Base-by-base conservation (phyloP, 306 rosid species). In the Quercus agrifolia region DNA sequence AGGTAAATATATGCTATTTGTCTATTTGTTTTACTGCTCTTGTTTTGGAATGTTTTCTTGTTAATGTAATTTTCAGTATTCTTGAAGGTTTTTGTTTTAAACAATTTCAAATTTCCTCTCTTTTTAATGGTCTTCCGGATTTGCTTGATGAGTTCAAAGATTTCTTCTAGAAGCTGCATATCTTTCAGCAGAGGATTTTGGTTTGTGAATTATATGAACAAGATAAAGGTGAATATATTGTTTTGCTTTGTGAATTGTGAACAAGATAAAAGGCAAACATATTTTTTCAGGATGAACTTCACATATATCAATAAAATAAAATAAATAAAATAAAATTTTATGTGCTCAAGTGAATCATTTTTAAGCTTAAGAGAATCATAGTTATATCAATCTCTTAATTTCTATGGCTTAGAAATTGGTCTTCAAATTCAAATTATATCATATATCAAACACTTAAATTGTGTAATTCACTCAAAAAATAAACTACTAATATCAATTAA, bases 131-230 rank as follows among this genome's bases (percentile, higher is more conserved):
- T 51, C 97, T 93, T 74, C 86, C 81, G 15, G 99, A 93, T 81
- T 89, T 96, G 82, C 94, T 96, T 15, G 91, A 85, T 7, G 99
- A 96, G 84, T 96, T 96, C 84, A 89, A 57, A 92, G 94, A 87
- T 96, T 96, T 87, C 81, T 95, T 54, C 99, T 97, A n/a, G 94
- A 95, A 75, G 83, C 97, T 55, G 67, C 90, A 46, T 97, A 89
- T 76, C 10, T 38, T 38, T 35, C 2, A 35, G 9, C 8, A 6
- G 9, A 35, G 41, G 41, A 35, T 35, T 35, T 35, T 35, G 41
- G 41, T 35, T 35, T 35, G 41, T 35, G 44, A 35, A 6, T 95
- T 76, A 98, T 78, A 98, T 95, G 41, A 92, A 91, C 89, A 95
- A 93, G 94, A 95, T 95, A 85, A 95, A 93, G 98, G 98, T 95